Base-by-base conservation (phyloP, 768 basidiomycete genomes). In the Cytidiella melzeri region DNA sequence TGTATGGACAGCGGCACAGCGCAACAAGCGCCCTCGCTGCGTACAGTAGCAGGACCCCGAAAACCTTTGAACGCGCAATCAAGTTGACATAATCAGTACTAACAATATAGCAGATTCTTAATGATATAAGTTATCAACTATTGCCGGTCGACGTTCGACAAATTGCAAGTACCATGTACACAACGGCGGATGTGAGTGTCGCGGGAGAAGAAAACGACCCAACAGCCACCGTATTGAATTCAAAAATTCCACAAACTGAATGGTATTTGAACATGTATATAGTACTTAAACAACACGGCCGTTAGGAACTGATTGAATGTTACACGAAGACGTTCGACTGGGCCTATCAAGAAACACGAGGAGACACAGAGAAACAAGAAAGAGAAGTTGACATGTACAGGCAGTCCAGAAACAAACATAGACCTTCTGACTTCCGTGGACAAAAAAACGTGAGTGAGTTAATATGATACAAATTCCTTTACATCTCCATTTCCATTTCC, bases 401-500 rank as follows among this genome's bases (percentile, higher is more conserved):
- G 7, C n/a, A n/a, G n/a, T n/a, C n/a, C n/a, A n/a, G n/a, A n/a
- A n/a, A 34, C 7, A 34, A 41, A 41, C 19, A 41, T 7, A 23
- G 15, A 41, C 40, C 15, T 23, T 41, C 19, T 19, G 27, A 46
- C 5, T 45, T 45, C 18, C 13, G n/a, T n/a, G n/a, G n/a, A n/a
- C n/a, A n/a, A n/a, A n/a, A n/a, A 18, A 18, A 18, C 24, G 18
- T 19, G 21, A 41, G 40, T 23, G 21, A 6, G n/a, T 19, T 37
- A 30, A 7, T 47, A 47, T 23, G 30, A 20, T 26, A 34, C 30
- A 34, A 34, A 7, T 34, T 34, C 15, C 30, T 36, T 58, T 55
- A 65, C 77, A 84, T 78, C 58, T 83, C 81, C 81, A 84, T 83
- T 48, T 84, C 86, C 80, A 87, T 84, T 51, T 75, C 74, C 67